Percentiles rank a stretch among this genome's conserved stretches.
Evolutionary conservation across 2,329 filamentous ascomycete species (phyloP).

Genomic region (Penicillium paneum): DNA sequence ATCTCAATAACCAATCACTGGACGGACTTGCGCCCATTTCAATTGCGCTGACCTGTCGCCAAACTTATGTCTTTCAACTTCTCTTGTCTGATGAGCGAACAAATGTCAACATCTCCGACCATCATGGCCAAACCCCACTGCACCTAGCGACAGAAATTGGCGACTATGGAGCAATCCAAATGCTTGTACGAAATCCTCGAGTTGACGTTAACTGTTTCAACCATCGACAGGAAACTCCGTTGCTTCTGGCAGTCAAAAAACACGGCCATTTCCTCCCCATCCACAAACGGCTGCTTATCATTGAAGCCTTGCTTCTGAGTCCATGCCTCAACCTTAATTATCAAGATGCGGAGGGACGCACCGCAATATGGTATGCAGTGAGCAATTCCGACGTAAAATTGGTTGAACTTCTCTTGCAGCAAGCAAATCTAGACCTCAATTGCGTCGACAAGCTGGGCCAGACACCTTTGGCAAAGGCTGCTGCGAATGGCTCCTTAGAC

Average conservation of each 20-base stretch:
- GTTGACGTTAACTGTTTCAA: conserved; percentile 1
- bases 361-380: not conserved
- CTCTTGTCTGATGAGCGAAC: not conserved
- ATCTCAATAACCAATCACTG: not conserved
- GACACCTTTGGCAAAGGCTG: not conserved
- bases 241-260: not conserved
- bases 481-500: not conserved
- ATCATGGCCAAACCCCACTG: not conserved
- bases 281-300: not conserved
- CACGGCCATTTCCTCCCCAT: not conserved
- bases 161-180: not conserved
- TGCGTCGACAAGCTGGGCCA: not conserved
- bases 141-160: not conserved
- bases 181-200: not conserved
- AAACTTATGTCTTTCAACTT: not conserved
- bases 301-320: conserved; percentile 1
- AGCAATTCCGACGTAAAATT: not conserved
- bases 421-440: not conserved
- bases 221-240: not conserved
- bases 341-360: not conserved
- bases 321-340: not conserved
- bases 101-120: conserved; percentile 1
- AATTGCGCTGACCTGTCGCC: not conserved
- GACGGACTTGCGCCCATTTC: not conserved
- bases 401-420: not conserved